Evolutionary conservation across 176 grass and related monocot genomes (phyloP).

Genomic region (Rhynchospora pubera): DNA sequence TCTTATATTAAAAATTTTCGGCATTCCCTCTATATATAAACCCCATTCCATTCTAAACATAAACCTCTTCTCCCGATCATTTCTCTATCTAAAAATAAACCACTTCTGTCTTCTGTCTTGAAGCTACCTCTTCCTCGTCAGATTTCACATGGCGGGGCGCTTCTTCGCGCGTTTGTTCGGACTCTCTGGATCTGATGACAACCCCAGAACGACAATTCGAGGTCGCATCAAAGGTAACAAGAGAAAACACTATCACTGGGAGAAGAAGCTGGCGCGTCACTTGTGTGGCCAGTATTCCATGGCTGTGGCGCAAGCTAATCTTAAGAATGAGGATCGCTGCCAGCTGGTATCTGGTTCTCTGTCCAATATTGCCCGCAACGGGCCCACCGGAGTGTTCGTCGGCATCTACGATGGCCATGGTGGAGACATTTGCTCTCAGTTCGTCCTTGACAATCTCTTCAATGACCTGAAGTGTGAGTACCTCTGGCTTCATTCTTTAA

Average conservation of each 20-base stretch:
- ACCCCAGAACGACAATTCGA: too few relatives aligned
- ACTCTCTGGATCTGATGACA: too few relatives aligned
- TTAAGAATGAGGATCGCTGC: slow-evolving; percentile 32
- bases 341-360: slow-evolving; percentile 25
- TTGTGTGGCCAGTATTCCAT: slow-evolving; percentile 35
- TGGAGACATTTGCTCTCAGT: slow-evolving; percentile 25
- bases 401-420: slow-evolving; percentile 50
- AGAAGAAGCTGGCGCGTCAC: slow-evolving; percentile 25
- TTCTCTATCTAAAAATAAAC: too few relatives aligned
- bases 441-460: slow-evolving; percentile 33
- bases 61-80: too few relatives aligned
- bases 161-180: too few relatives aligned
- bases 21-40: too few relatives aligned
- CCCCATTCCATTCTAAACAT: too few relatives aligned
- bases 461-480: slow-evolving; percentile 24
- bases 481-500: not conserved
- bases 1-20: too few relatives aligned
- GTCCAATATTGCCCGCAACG: too few relatives aligned
- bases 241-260: not conserved
- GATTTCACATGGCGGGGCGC: not conserved
- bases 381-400: slow-evolving; percentile 15
- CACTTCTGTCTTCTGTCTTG: too few relatives aligned
- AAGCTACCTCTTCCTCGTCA: too few relatives aligned
- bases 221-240: too few relatives aligned
- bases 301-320: slow-evolving; percentile 32